Base-by-base conservation (phyloP, 441 rosid species). In the Mallotus repandus region DNA sequence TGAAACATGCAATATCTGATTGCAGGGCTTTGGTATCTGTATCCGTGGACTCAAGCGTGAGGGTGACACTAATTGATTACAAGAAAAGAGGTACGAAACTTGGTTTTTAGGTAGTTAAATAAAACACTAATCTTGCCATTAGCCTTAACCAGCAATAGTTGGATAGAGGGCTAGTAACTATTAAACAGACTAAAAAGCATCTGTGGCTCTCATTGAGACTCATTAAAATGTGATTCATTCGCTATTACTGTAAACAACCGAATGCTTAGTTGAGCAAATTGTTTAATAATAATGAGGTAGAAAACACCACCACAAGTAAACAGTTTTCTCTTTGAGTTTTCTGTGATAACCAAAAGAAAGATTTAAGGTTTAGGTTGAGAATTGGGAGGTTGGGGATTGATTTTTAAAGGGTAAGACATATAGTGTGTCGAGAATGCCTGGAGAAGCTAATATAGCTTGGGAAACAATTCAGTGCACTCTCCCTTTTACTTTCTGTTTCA, bases 31-130 rank as follows among this genome's bases (percentile, higher is more conserved):
- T 93, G 84, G 80, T 89, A 57, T 93, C 98, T 35, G 93, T 86
- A 71, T 96, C 98, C 52, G 75, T 96, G 83, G 99, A 94, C 84
- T 92, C 98, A 5, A 96, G 98, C 81, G 98, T 88, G 71, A 87
- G 97, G 73, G 84, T 94, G 74, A 96, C 95, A 3, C 60, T 74
- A 63, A 83, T 93, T 46, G 81, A 87, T 74, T 82, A 85, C 55
- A 74, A 80, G 74, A 81, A 76, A 75, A 78, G 76, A 1, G 89
- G 94, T 84, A 85, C 19, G 74, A 64, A 48, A 38, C 46, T 60
- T 25, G 15, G 15, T 29, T 9, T 70, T 65, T 22, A 9, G n/a
- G n/a, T n/a, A n/a, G 7, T 64, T 25, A 55, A 43, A 21, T 63
- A 7, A 7, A n/a, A 29, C 32, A 29, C 3, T 12, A 4, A 5